Percentiles rank a stretch among this genome's conserved stretches.
phyloP scores from a whole-genome alignment of 768 basidiomycete species.

The Boletellus sp. region DNA sequence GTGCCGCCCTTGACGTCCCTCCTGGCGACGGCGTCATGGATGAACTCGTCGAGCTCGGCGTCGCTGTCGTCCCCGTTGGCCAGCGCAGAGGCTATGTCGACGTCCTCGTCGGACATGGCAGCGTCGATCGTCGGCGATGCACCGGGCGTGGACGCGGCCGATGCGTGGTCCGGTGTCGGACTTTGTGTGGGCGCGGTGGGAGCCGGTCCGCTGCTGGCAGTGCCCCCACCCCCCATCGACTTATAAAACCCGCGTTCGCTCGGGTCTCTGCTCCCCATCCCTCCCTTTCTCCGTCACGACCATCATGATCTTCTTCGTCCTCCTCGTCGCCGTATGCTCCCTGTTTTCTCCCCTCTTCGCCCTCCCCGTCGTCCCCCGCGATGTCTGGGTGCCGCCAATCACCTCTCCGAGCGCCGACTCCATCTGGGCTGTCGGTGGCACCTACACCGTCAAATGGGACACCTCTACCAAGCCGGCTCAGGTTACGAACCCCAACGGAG shows the following conservation, averaged over 20 bases:
- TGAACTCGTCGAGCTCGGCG: slow-evolving; percentile 60
- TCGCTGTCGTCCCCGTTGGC: slow-evolving; percentile 39
- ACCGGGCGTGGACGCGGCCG: slow-evolving; percentile 10
- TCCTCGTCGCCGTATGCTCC: slow-evolving; percentile 10
- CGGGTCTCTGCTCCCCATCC: background rate
- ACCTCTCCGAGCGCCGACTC: slow-evolving; percentile 33
- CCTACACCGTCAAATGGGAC: slow-evolving; percentile 46
- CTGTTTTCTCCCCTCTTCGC: slow-evolving; percentile 29
- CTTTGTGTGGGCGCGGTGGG: slow-evolving; percentile 1
- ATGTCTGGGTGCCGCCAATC: slow-evolving; percentile 48
- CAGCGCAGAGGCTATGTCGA: slow-evolving; percentile 66
- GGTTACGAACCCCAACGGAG: slow-evolving; percentile 46
- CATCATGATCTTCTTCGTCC: slow-evolving; percentile 18
- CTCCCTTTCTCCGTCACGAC: slow-evolving; percentile 10
- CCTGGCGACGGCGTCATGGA: slow-evolving; percentile 66
- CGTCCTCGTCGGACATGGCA: slow-evolving; percentile 34
- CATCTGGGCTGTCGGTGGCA: slow-evolving; percentile 40
- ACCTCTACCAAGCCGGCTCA: slow-evolving; percentile 38
- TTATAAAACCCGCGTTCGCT: slow-evolving; percentile 12
- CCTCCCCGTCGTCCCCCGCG: slow-evolving; percentile 35
- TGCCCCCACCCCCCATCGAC: background rate
- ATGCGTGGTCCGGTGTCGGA: background rate
- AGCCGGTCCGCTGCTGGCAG: no score
- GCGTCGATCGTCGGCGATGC: slow-evolving; percentile 23
- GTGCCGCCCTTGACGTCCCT: slow-evolving; percentile 73